These are phyloP conservation scores for Aspergillus avenaceus DNA, from an alignment of 495 filamentous ascomycete genomes.

Conservation along the genomic window DNA sequence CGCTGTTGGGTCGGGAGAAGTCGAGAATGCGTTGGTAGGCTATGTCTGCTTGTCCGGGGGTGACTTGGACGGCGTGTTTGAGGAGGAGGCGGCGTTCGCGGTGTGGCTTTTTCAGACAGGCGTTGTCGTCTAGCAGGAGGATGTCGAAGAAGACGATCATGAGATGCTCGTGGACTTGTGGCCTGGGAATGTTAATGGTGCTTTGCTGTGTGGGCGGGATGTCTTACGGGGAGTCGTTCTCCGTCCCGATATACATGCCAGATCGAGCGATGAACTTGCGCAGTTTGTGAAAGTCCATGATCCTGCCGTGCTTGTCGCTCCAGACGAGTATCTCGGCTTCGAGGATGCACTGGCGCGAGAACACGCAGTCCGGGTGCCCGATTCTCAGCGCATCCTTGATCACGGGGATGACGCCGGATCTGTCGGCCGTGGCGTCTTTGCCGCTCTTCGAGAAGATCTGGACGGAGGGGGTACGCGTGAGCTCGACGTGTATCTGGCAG, in stretches of 20 bases:
- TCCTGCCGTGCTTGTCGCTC: slow-evolving; percentile 55
- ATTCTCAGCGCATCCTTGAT: slow-evolving; percentile 54
- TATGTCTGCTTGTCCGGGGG: slow-evolving; percentile 56
- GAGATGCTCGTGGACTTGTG: slow-evolving; percentile 67
- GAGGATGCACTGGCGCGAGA: slow-evolving; percentile 64
- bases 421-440: slow-evolving; percentile 77
- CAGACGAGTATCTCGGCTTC: slow-evolving; percentile 82
- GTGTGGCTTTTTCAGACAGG: slow-evolving; percentile 57
- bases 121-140: slow-evolving; percentile 65
- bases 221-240: slow-evolving; percentile 64
- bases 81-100: slow-evolving; percentile 57
- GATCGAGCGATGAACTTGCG: slow-evolving; percentile 74
- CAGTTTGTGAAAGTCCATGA: slow-evolving; percentile 73
- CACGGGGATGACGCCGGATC: slow-evolving; percentile 52
- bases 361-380: slow-evolving; percentile 47
- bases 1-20: slow-evolving; percentile 46
- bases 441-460: slow-evolving; percentile 89
- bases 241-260: slow-evolving; percentile 63
- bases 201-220: background rate
- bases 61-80: slow-evolving; percentile 49
- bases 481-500: slow-evolving; percentile 79
- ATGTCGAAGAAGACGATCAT: slow-evolving; percentile 85
- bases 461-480: slow-evolving; percentile 51
- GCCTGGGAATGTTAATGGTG: slow-evolving; percentile 32
- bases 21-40: slow-evolving; percentile 59